Conservation (phyloP, 768 basidiomycete species). For the Clavaria fumosa region DNA sequence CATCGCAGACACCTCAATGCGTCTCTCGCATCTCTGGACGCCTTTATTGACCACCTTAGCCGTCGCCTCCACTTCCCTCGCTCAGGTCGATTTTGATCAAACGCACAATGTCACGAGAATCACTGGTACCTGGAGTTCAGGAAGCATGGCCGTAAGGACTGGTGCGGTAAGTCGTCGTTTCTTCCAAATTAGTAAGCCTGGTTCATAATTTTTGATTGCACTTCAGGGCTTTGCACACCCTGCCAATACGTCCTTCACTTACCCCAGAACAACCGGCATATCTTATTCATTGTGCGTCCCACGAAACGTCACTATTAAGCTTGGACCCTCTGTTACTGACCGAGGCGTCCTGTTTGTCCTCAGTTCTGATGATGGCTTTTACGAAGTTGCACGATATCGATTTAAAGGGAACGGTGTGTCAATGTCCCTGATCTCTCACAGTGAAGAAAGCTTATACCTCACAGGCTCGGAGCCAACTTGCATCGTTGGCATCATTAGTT, state of each 20-base stretch:
- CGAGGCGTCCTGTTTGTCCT: conserved; percentile 5
- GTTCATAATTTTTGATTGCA: no score
- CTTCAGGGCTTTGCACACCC: conserved; percentile 85
- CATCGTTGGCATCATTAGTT: conserved; percentile 77
- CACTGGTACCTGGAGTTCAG: conserved; percentile 77
- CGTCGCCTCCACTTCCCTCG: conserved; percentile 17
- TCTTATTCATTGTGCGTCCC: conserved; percentile 81
- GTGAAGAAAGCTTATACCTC: conserved; percentile 2
- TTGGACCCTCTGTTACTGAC: neutral
- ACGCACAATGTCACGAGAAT: conserved; percentile 56
- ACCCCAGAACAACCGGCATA: conserved; percentile 76
- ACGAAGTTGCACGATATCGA: conserved; percentile 83
- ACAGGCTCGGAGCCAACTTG: conserved; percentile 73
- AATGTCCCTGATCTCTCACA: neutral
- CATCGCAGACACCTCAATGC: conserved; percentile 19
- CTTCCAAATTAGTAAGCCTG: conserved; percentile 2
- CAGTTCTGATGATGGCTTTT: conserved; percentile 62
- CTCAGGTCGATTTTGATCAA: conserved; percentile 28
- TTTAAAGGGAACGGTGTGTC: conserved; percentile 68
- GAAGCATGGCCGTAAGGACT: conserved; percentile 59
- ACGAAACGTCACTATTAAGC: no score
- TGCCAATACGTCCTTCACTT: conserved; percentile 63
- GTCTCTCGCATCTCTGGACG: conserved; percentile 23
- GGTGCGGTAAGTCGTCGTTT: conserved; percentile 50
- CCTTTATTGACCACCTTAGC: conserved; percentile 24